phyloP scores from a whole-genome alignment of 768 basidiomycete genomes.

The Kwoniella europaea region DNA sequence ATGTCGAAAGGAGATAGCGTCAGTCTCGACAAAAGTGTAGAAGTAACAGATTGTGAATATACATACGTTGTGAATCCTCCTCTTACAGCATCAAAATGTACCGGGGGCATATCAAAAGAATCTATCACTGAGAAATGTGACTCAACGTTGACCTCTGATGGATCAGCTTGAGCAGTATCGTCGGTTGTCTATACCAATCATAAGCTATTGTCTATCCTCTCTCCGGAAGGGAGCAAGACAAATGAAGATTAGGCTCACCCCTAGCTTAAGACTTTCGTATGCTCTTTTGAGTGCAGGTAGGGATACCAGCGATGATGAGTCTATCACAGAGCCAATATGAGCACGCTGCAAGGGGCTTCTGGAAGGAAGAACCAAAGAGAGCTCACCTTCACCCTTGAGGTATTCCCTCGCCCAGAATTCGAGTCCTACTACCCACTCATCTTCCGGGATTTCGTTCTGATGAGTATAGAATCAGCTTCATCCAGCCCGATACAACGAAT shows the following conservation, averaged over 20 bases:
- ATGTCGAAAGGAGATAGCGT: background rate
- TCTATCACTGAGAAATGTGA: constrained; percentile 76
- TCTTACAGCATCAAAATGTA: constrained; percentile 85
- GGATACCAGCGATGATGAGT: constrained; percentile 55
- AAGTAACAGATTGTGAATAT: background rate
- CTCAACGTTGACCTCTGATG: constrained; percentile 54
- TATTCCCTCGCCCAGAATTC: constrained; percentile 58
- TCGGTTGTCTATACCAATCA: constrained; percentile 36
- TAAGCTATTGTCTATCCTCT: too few species aligned
- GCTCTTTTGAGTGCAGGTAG: constrained; percentile 50
- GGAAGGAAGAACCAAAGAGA: background rate
- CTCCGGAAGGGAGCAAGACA: background rate
- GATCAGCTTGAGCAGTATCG: constrained; percentile 46
- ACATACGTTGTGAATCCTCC: constrained; percentile 85
- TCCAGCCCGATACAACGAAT: background rate
- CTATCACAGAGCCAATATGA: constrained; percentile 17
- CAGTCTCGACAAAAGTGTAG: too few species aligned
- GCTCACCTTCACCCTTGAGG: constrained; percentile 56
- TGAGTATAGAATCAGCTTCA: background rate
- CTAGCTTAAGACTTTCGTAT: constrained; percentile 55
- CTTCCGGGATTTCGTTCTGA: constrained; percentile 53
- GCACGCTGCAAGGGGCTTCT: background rate
- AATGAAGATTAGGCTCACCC: constrained; percentile 27
- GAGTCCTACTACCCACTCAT: constrained; percentile 52
- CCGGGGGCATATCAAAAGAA: constrained; percentile 93